Evolutionary conservation across 169 alveolate species (phyloP), one percentile per base, ranked within the genome.

Genomic region (Plasmodium fragile): DNA sequence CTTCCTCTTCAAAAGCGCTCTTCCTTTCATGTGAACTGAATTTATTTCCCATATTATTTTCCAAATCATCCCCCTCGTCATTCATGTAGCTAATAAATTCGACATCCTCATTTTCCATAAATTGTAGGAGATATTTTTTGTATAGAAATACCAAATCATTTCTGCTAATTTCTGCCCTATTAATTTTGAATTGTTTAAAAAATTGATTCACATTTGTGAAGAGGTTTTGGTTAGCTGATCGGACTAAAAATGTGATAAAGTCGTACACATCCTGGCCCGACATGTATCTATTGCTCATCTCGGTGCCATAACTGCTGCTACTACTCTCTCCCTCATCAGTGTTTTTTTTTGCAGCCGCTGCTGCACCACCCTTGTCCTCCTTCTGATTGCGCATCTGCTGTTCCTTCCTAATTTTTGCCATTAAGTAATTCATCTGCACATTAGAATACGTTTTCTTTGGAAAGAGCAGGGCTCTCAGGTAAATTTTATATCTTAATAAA

Each of bases 81-180:
- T 91, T 91, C 30, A 91, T 18, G 59, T 91, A 70, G 59, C 94
- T 91, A 32, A 91, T 73, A 55, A 91, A 80, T 81, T 91, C 92
- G 11, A 91, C 94, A 69, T 91, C 94, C 49, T 91, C 94, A 43
- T 91, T 91, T 77, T 91, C 94, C 94, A 91, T 91, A 80, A 91
- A 91, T 52, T 91, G 94, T 30, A 91, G 69, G 39, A 91, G 73
- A 81, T 91, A 91, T 25, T 91, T 91, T 81, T 81, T 91, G 65
- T 91, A 91, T 41, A 91, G 73, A 81, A 91, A 91, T 69, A 91
- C 73, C 73, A 91, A 91, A 81, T 91, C 94, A 78, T 91, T 91
- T 72, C 94, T 91, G 49, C 94, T 91, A 28, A 91, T 91, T 80
- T 91, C 94, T 22, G 94, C 94, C 55, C 94, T 65, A 34, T 81